phyloP scores from a whole-genome alignment of 208 protist genomes.

The Endotrypanum monterogeii region DNA sequence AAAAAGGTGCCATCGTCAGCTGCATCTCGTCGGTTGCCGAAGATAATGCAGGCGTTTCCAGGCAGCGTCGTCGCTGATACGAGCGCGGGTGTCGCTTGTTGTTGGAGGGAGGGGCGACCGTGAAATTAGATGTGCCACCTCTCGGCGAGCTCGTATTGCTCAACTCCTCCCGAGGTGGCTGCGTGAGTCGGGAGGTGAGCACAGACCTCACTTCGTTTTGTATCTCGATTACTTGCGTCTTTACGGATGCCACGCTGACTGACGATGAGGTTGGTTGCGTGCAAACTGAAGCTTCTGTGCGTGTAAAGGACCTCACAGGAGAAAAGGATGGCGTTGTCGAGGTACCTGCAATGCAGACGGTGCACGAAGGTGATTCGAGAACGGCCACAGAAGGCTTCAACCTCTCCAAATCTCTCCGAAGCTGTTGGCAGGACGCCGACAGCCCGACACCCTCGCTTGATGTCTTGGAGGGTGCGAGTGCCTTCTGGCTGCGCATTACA shows the following conservation, averaged over 20 bases:
- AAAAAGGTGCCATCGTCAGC: not conserved
- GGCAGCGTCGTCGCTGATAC: conserved; percentile 14
- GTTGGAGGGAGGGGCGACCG: conserved; percentile 8
- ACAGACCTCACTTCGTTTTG: too few relatives aligned
- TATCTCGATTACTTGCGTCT: too few relatives aligned
- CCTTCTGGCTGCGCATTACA: not conserved
- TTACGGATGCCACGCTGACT: not conserved
- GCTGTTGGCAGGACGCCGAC: not conserved
- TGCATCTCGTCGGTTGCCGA: conserved; percentile 9
- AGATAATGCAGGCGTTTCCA: not conserved
- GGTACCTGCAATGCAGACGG: not conserved
- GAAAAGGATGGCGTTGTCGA: not conserved
- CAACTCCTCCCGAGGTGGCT: not conserved
- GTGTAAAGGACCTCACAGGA: not conserved
- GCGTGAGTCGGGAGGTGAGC: not conserved
- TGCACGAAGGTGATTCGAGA: not conserved
- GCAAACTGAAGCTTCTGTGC: not conserved
- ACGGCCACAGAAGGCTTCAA: not conserved
- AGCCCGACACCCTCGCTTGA: too few relatives aligned
- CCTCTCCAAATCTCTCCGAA: not conserved
- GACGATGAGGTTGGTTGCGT: not conserved
- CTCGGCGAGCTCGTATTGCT: not conserved
- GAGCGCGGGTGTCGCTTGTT: not conserved
- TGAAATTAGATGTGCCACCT: not conserved
- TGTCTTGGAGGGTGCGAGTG: not conserved